phyloP scores from a whole-genome alignment of 2,329 filamentous ascomycete genomes.

The Monilinia fructigena region DNA sequence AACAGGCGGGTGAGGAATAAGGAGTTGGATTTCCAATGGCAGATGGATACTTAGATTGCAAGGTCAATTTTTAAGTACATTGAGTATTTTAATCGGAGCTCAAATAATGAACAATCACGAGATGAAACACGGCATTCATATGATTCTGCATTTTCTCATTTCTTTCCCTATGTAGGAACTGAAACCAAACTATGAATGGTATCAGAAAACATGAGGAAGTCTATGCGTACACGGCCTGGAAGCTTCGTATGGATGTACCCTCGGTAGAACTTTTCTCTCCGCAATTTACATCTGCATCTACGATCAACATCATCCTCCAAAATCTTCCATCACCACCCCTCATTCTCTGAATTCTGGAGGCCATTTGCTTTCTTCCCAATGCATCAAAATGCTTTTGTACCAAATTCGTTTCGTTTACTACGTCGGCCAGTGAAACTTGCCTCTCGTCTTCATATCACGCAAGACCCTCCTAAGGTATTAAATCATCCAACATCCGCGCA shows the following conservation, averaged over 20 bases:
- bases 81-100: background rate
- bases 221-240: background rate
- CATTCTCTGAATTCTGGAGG: background rate
- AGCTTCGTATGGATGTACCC: background rate
- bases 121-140: background rate
- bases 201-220: background rate
- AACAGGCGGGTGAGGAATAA: slow-evolving; percentile 75
- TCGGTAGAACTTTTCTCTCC: background rate
- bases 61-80: background rate
- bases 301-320: background rate
- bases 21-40: slow-evolving; percentile 87
- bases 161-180: background rate
- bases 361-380: background rate
- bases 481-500: background rate
- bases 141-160: background rate
- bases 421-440: background rate
- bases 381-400: background rate
- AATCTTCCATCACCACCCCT: too few relatives aligned
- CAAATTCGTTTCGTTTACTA: slow-evolving; percentile 8
- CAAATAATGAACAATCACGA: slow-evolving; percentile 12
- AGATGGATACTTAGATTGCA: slow-evolving; percentile 78
- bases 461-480: slow-evolving; percentile 9
- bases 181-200: background rate
- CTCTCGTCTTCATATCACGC: background rate
- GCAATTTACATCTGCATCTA: background rate